phyloP scores from a whole-genome alignment of 495 filamentous ascomycete genomes.

The Staphylotrichum longicolle region DNA sequence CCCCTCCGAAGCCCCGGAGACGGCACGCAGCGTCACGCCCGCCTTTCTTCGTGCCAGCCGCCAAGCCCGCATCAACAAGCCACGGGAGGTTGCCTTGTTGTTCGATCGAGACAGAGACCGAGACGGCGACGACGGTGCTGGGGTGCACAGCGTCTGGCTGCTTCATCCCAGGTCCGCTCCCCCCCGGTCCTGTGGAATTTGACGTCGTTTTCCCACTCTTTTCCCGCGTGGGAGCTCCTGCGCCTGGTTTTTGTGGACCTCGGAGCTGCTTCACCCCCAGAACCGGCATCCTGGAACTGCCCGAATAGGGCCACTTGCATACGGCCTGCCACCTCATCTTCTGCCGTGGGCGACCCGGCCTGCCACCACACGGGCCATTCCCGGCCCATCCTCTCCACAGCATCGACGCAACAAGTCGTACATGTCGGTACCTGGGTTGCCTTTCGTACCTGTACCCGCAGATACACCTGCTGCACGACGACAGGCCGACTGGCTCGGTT shows the following conservation, averaged over 20 bases:
- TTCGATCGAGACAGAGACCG: neutral
- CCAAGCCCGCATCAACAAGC: constrained; percentile 9
- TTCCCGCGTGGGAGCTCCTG: neutral
- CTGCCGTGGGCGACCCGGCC: constrained; percentile 34
- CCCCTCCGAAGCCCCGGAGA: constrained; percentile 10
- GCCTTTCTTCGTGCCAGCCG: neutral
- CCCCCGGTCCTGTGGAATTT: neutral
- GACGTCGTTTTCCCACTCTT: neutral
- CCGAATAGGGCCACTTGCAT: constrained; percentile 39
- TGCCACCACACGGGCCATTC: constrained; percentile 36
- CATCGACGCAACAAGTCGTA: constrained; percentile 28
- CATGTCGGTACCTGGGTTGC: constrained; percentile 35
- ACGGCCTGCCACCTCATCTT: constrained; percentile 38
- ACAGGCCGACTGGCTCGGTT: constrained; percentile 23
- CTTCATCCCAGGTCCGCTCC: neutral
- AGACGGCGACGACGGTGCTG: no score
- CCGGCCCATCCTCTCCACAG: constrained; percentile 32
- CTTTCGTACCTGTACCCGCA: constrained; percentile 37
- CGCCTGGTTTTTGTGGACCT: constrained; percentile 19
- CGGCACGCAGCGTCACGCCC: constrained; percentile 8
- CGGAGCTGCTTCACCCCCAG: constrained; percentile 9
- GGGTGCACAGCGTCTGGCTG: no score
- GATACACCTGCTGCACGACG: constrained; percentile 23
- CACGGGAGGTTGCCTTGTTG: constrained; percentile 7
- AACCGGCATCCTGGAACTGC: constrained; percentile 27